These are phyloP conservation scores for Termitomyces sp. DNA, from an alignment of 768 basidiomycete genomes.

Conservation along the genomic window DNA sequence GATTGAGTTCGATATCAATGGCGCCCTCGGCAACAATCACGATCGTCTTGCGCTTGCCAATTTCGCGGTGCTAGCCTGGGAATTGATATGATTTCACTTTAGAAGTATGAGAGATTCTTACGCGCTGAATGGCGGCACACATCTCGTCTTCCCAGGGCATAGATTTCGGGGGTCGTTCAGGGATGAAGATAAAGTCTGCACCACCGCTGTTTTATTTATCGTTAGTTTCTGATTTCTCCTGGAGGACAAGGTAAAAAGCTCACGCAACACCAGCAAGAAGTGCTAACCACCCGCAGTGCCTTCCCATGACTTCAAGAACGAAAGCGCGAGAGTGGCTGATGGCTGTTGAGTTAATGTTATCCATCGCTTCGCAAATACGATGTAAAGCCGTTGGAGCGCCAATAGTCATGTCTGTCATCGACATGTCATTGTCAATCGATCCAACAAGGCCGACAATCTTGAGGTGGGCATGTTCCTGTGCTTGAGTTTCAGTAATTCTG, in stretches of 20 bases:
- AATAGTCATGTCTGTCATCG: slow-evolving; percentile 95
- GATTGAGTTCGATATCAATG: slow-evolving; percentile 80
- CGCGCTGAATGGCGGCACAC: slow-evolving; percentile 81
- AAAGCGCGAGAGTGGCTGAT: slow-evolving; percentile 96
- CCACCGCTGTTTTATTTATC: slow-evolving; percentile 54
- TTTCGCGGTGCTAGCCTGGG: slow-evolving; percentile 69
- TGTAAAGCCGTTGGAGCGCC: slow-evolving; percentile 97
- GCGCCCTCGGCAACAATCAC: slow-evolving; percentile 99
- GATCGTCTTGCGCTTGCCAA: slow-evolving; percentile 97
- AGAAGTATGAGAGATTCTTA: slow-evolving; percentile 33
- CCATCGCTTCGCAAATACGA: slow-evolving; percentile 96
- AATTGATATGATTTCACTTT: not conserved
- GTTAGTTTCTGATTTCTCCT: not conserved
- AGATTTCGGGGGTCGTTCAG: slow-evolving; percentile 79
- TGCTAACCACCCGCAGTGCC: slow-evolving; percentile 98
- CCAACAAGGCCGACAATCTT: slow-evolving; percentile 98
- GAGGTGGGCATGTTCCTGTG: slow-evolving; percentile 73
- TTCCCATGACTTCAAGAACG: slow-evolving; percentile 99
- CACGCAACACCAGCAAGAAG: slow-evolving; percentile 89
- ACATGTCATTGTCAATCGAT: slow-evolving; percentile 99
- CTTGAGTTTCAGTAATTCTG: slow-evolving; percentile 74
- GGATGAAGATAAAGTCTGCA: slow-evolving; percentile 97
- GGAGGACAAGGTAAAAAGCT: slow-evolving; percentile 20
- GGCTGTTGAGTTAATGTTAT: slow-evolving; percentile 97
- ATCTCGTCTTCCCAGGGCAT: slow-evolving; percentile 90